Conservation (phyloP, 805 yeast genomes). For the Torulaspora maleeae region DNA sequence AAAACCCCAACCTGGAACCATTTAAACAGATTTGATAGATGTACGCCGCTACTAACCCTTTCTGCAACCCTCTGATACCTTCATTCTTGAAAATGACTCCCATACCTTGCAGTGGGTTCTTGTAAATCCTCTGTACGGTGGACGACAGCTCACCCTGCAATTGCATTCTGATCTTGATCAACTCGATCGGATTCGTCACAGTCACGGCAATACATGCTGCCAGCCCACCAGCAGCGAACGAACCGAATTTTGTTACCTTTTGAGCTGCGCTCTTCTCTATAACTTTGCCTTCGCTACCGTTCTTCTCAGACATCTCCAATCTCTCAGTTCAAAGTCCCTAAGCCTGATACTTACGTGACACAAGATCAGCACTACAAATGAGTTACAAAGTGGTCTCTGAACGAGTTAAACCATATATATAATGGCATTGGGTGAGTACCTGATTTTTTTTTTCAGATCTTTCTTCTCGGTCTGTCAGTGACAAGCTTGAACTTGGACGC, state of each 20-base stretch:
- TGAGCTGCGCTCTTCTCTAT: slow-evolving; percentile 47
- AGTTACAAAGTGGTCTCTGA: background rate
- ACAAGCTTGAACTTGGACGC: slow-evolving; percentile 2
- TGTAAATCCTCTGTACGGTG: slow-evolving; percentile 54
- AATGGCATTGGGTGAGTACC: slow-evolving; percentile 2
- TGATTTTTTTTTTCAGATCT: slow-evolving; percentile 1
- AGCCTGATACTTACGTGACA: background rate
- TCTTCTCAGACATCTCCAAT: slow-evolving; percentile 5
- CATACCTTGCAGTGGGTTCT: slow-evolving; percentile 82
- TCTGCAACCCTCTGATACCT: slow-evolving; percentile 83
- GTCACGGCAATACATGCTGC: slow-evolving; percentile 99
- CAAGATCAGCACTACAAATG: background rate
- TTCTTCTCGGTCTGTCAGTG: background rate
- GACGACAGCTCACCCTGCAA: slow-evolving; percentile 84
- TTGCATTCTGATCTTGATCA: slow-evolving; percentile 94
- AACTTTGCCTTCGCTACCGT: slow-evolving; percentile 9
- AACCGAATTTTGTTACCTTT: slow-evolving; percentile 62
- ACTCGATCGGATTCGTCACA: slow-evolving; percentile 91
- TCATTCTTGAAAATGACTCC: slow-evolving; percentile 67
- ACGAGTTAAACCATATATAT: background rate
- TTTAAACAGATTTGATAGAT: slow-evolving; percentile 85
- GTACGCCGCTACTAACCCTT: slow-evolving; percentile 86
- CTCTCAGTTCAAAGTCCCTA: background rate
- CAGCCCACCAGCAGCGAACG: slow-evolving; percentile 83
- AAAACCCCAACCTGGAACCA: slow-evolving; percentile 91